These are phyloP conservation scores for Ophiostoma piceae DNA, from an alignment of 2,329 filamentous ascomycete species.

Conservation along the genomic window DNA sequence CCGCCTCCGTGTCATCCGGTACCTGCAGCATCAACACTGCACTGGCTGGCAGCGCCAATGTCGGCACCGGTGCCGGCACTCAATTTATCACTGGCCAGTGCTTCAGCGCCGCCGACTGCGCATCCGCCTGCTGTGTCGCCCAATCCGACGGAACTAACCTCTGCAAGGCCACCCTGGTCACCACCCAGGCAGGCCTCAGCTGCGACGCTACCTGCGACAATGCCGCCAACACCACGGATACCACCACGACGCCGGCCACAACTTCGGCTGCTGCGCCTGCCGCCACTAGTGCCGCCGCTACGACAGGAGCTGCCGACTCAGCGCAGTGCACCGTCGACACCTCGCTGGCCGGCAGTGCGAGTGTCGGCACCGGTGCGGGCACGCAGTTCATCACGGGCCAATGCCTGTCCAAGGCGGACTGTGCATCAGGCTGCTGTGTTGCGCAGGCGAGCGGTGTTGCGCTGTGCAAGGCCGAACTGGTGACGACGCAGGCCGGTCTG, in stretches of 20 bases:
- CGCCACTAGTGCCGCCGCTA: neutral
- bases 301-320: neutral
- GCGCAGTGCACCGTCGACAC: slow-evolving; percentile 3
- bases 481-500: neutral
- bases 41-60: neutral
- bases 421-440: slow-evolving; percentile 32
- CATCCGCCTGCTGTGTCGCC: neutral
- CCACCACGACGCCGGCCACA: neutral
- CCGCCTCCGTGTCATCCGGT: neutral
- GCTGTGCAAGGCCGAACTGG: slow-evolving; percentile 24
- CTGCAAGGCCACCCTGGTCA: neutral
- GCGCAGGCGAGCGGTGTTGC: slow-evolving; percentile 23
- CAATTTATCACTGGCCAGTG: neutral
- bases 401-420: slow-evolving; percentile 32
- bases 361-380: neutral
- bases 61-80: neutral
- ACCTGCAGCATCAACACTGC: neutral
- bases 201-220: neutral
- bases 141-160: neutral
- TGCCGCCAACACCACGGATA: neutral
- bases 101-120: neutral
- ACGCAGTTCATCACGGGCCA: slow-evolving; percentile 20
- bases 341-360: neutral
- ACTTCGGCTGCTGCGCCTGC: neutral
- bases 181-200: neutral